phyloP scores from a whole-genome alignment of 2,329 filamentous ascomycete genomes.

The Diaporthe vexans region DNA sequence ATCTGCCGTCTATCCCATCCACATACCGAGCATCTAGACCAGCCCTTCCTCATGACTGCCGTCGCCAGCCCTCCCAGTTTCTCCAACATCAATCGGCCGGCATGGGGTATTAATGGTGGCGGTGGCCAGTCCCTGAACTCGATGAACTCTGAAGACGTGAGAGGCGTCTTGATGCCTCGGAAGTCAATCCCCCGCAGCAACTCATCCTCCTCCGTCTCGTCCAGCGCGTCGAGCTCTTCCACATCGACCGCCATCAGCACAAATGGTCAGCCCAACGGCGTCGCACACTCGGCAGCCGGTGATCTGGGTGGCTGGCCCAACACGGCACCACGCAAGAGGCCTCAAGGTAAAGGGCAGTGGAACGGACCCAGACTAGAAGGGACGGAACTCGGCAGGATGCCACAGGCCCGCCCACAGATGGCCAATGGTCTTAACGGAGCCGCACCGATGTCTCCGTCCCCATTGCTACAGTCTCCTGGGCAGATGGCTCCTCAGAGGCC shows the following conservation, averaged over 20 bases:
- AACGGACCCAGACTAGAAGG: conserved; percentile 62
- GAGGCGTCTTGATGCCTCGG: conserved; percentile 90
- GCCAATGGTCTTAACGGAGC: conserved; percentile 61
- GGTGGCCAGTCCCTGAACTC: conserved; percentile 64
- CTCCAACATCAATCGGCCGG: conserved; percentile 73
- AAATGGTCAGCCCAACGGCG: conserved; percentile 73
- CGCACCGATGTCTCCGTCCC: conserved; percentile 54
- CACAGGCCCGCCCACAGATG: conserved; percentile 54
- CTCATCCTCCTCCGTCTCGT: conserved; percentile 89
- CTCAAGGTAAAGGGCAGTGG: conserved; percentile 66
- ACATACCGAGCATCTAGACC: conserved; percentile 38
- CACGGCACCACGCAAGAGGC: conserved; percentile 64
- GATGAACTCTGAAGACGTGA: conserved; percentile 87
- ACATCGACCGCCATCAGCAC: conserved; percentile 75
- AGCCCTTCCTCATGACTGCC: conserved; percentile 72
- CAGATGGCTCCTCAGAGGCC: conserved; percentile 67
- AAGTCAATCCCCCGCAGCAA: conserved; percentile 89
- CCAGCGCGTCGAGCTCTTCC: conserved; percentile 71
- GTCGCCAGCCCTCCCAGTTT: conserved; percentile 76
- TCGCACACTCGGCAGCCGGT: conserved; percentile 58
- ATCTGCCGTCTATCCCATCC: conserved; percentile 43
- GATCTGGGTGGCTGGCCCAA: conserved; percentile 67
- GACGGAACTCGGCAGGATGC: conserved; percentile 62
- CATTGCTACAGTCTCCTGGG: conserved; percentile 54
- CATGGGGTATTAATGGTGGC: conserved; percentile 73